Evolutionary conservation across 257 asterid genomes (phyloP).

Genomic region (Nicotiana tabacum): DNA sequence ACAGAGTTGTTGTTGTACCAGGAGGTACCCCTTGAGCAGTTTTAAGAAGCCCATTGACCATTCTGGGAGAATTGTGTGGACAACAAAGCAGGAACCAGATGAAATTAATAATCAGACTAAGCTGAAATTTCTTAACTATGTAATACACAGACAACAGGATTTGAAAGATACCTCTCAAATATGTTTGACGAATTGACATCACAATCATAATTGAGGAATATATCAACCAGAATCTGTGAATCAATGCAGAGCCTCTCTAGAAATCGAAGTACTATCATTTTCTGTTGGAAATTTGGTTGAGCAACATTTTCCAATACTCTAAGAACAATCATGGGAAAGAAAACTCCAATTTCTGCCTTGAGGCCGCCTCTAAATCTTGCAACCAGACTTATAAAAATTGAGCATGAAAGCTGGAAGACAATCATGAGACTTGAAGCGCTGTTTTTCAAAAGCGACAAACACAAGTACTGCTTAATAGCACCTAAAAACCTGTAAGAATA

Average conservation of each 20-base stretch:
- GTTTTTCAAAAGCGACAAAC: slow-evolving; percentile 91
- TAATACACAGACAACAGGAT: slow-evolving; percentile 16
- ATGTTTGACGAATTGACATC: slow-evolving; percentile 99
- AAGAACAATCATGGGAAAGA: slow-evolving; percentile 97
- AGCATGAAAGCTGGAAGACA: slow-evolving; percentile 99
- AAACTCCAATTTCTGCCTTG: slow-evolving; percentile 97
- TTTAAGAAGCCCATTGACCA: slow-evolving; percentile 98
- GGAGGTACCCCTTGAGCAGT: slow-evolving; percentile 99
- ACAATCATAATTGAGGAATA: slow-evolving; percentile 96
- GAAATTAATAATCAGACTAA: neutral
- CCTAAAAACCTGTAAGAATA: slow-evolving; percentile 71
- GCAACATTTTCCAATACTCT: slow-evolving; percentile 91
- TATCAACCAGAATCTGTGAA: slow-evolving; percentile 95
- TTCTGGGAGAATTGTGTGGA: slow-evolving; percentile 38
- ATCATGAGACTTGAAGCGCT: slow-evolving; percentile 91
- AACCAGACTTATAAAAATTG: slow-evolving; percentile 87
- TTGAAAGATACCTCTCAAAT: slow-evolving; percentile 74
- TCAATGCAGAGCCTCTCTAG: slow-evolving; percentile 84
- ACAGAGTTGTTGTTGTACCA: slow-evolving; percentile 70
- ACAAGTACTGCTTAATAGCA: slow-evolving; percentile 96
- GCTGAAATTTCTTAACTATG: neutral
- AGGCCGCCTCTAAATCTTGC: slow-evolving; percentile 96
- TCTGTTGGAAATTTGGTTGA: slow-evolving; percentile 97
- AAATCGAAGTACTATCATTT: slow-evolving; percentile 96
- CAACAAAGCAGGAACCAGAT: neutral